Base-by-base conservation (phyloP, 164 flowering plant species). In the Dillenia turbinata region DNA sequence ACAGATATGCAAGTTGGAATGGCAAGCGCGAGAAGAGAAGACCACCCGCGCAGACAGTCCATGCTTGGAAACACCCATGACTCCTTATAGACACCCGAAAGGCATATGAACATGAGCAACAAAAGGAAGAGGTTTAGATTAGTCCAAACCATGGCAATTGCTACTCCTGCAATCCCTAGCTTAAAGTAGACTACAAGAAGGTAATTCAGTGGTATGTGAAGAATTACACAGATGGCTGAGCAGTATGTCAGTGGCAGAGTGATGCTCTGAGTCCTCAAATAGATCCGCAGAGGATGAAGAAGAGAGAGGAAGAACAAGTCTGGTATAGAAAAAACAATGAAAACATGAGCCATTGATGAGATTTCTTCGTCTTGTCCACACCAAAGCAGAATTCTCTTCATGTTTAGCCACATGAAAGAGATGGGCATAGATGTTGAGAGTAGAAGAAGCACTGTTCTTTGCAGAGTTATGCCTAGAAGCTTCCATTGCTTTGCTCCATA, bases 81-180 rank as follows among this genome's bases (percentile, higher is more conserved):
- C 57, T 79, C 85, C 57, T 77, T 77, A 55, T 85, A 77, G 1
- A 84, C 91, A 0, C 89, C 85, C n/a, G 96, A 88, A 77, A 87
- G 69, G 66, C 72, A 74, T 0, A 89, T 71, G 51, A 85, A 91
- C 45, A 73, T 66, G 13, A 55, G 53, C 9, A 94, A 74, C 11
- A 85, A 63, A 55, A 91, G 40, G 59, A 84, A 72, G 52, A 91
- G 70, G 47, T 89, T 89, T 60, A 85, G 73, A 66, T 94, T 94
- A 10, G 96, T 89, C 87, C 81, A 82, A 0, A 87, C 89, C 90
- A 86, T 87, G 52, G 99, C 87, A 8, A 89, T 49, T 17, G 97
- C 99, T 11, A 91, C 96, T 2, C 99, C 99, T 2, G 85, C 71
- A 49, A 94, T 71, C 1, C 99, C 99, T 85, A 91, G 56, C 62